Percentiles rank a stretch among this genome's conserved stretches.
These are phyloP conservation scores for Rhododendron vialii DNA, from an alignment of 148 eudicot genomes.

Conservation along the genomic window DNA sequence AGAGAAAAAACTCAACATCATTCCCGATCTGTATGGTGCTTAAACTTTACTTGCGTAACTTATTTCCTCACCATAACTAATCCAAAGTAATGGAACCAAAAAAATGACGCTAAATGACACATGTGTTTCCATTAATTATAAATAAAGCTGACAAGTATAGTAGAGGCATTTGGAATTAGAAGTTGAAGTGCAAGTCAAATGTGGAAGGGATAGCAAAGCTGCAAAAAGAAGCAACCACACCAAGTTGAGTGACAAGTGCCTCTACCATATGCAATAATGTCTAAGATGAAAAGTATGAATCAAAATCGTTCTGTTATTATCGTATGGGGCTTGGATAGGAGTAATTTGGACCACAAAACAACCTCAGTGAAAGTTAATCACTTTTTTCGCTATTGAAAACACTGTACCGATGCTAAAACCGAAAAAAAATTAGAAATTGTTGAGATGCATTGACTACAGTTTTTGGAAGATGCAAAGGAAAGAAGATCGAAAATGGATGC, in stretches of 20 bases:
- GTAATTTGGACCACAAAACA: too few relatives aligned
- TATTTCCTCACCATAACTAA: background rate
- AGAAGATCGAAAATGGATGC: too few relatives aligned
- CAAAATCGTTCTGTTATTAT: too few relatives aligned
- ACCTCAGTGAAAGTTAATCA: too few relatives aligned
- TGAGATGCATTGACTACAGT: too few relatives aligned
- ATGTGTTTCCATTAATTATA: background rate
- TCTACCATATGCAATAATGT: background rate
- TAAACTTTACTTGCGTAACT: background rate
- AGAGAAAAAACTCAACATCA: background rate
- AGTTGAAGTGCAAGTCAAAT: background rate
- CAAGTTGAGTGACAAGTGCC: background rate
- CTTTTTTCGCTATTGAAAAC: too few relatives aligned
- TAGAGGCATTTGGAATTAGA: background rate
- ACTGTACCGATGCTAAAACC: too few relatives aligned
- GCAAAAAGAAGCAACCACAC: background rate
- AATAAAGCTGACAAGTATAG: background rate
- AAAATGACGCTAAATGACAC: background rate
- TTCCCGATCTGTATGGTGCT: conserved; percentile 14
- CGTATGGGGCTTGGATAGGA: too few relatives aligned
- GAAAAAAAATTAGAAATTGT: too few relatives aligned
- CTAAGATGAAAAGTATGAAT: background rate
- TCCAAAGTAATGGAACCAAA: background rate
- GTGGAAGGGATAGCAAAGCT: background rate
- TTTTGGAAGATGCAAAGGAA: too few relatives aligned